Evolutionary conservation across 345 rosid genomes (phyloP), one percentile per base, ranked within the genome.

Genomic region (Trapa incisa): DNA sequence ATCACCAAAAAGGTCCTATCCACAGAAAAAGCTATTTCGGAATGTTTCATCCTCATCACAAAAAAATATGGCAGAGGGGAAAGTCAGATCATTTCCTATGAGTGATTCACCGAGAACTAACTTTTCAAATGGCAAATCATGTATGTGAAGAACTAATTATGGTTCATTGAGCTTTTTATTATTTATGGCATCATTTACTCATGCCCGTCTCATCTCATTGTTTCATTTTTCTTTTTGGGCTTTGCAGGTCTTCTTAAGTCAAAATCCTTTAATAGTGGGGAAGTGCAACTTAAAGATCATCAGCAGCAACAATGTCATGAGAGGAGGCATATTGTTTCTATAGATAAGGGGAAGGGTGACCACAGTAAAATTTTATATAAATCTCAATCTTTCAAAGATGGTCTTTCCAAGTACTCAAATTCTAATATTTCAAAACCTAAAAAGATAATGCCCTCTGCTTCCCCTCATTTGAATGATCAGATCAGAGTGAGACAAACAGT

Each of bases 201-300:
- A 38, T 61, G 6, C 42, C 47, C 50, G 45, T 16, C 16, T 15
- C 56, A 15, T 50, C 22, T 50, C 22, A 5, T 50, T 50, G 22
- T 15, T 50, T 15, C 12, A 13, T 17, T 15, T 37, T 37, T 67
- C 14, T 22, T 39, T 70, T 57, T 57, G 60, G 67, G 32, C 33
- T 57, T 7, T 75, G 50, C 81, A 84, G 88, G 84, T 69, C 48
- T 72, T 62, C 72, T 76, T 36, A 80, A 80, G 73, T 84, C 88
- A 43, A 77, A 78, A 61, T 80, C 86, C 11, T 82, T 75, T 67
- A 75, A 61, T 52, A 52, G 57, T 8, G 41, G 4, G 37, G 64
- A 65, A 36, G 41, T 37, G 47, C 65, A 53, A 61, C 66, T 61
- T 14, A 45, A 65, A 45, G 73, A n/a, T 50, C 58, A 38, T 66